Base-by-base conservation (phyloP, 2,329 filamentous ascomycete genomes). In the Penicillium sp. region DNA sequence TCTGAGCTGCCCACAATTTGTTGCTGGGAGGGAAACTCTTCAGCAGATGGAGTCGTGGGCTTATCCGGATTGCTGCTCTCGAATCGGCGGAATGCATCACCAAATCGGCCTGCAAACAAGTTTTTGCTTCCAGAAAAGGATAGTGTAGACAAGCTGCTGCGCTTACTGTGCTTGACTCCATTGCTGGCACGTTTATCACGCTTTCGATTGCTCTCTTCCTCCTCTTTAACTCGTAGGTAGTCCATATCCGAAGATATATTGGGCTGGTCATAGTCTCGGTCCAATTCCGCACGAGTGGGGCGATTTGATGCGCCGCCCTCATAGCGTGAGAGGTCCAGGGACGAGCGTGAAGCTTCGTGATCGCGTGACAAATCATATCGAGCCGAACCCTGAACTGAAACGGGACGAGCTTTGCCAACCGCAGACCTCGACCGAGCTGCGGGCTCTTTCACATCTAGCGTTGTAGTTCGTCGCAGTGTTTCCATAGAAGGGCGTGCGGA, bases 61-160 rank as follows among this genome's bases (percentile, higher is more conserved):
- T 74, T 74, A 13, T 75, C 69, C 43, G 66, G 67, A 58, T 74
- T 75, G 58, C 80, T 83, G 25, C 80, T 82, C 73, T 99, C 95
- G 65, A 98, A 98, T 6, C 90, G 85, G 69, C 93, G 92, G 77
- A 98, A 97, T 3, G 93, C 93, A 67, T 97, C 93, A 0, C 93
- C 92, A 72, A 98, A 97, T 65, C 89, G 92, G 25, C 92, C 91
- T 5, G 88, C 88, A n/a, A 97, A 80, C 37, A 96, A 86, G 56
- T 86, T 91, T 74, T 95, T 96, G 26, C 89, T 90, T 39, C 86
- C 87, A 7, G 89, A 86, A 19, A 91, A 76, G 0, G 88, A 87
- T 54, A 89, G 82, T 1, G 83, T 85, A 13, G 85, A 83, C 61
- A 96, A 76, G 72, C 91, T 95, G 1, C 87, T 82, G 11, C 90